Evolutionary conservation across 202 grass and related monocot genomes (phyloP), one percentile per base, ranked within the genome.

Genomic region (Carex arenaria): DNA sequence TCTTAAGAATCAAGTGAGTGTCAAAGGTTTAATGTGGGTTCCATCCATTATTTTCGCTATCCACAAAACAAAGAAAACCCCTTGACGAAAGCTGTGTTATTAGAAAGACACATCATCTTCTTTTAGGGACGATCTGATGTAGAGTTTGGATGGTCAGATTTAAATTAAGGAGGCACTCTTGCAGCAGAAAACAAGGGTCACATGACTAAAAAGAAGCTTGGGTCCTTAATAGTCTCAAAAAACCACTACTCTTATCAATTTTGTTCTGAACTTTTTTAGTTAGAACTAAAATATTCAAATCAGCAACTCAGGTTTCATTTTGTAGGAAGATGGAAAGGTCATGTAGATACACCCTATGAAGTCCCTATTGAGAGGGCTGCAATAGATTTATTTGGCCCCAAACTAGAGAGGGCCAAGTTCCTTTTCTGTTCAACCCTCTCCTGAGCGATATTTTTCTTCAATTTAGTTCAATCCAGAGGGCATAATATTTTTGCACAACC

Each of bases 31-130:
- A 12, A 28, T 74, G 7, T 49, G 11, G 3, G 11, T 74, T 74
- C 28, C 5, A 2, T 74, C 10, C 22, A 52, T 52, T 74, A 74
- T 74, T 74, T 72, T 54, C 0, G 12, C 2, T 17, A 53, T 74
- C 28, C 81, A 85, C 64, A 28, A 62, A 20, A 43, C 75, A 43
- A 80, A 71, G 45, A 32, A 64, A 38, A 47, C 66, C 53, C 66
- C 83, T 68, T 68, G 10, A 22, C 1, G 82, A 75, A 78, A 88
- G 32, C 36, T 86, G 70, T 5, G 28, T 15, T 11, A 34, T 77
- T 10, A 34, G 51, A 77, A 73, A 73, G 43, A 20, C 9, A 30
- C 2, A 0, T 31, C 49, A 54, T 11, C 49, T 31, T 54, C 23
- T 67, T 67, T 67, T 36, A 23, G 64, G 64, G 64, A 32, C 49